Conservation (phyloP, 805 yeast genomes). For the Suhomyces sp. region DNA sequence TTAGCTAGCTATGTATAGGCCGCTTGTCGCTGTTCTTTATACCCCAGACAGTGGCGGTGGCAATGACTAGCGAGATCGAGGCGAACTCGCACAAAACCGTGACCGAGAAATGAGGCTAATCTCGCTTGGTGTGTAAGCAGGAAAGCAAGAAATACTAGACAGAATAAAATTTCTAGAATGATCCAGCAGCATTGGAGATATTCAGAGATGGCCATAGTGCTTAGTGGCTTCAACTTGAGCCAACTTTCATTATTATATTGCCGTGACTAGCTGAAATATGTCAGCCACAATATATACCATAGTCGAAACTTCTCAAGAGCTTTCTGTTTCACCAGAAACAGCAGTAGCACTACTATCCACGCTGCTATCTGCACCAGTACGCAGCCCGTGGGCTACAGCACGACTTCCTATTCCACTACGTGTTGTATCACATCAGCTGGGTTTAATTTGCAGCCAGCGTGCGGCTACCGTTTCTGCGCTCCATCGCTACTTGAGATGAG, state of each 20-base stretch:
- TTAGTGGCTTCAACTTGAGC: neutral
- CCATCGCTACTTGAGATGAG: neutral
- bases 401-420: too few species aligned
- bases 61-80: constrained; percentile 1
- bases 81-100: neutral
- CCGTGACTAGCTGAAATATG: neutral
- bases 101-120: neutral
- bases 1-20: neutral
- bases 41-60: constrained; percentile 14
- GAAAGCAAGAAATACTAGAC: neutral
- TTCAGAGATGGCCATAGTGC: too few species aligned
- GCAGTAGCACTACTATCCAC: too few species aligned
- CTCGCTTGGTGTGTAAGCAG: neutral
- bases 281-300: neutral
- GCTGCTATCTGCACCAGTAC: neutral
- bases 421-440: too few species aligned
- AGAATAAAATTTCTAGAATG: neutral
- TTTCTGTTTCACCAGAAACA: too few species aligned
- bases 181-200: neutral
- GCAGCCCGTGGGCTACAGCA: too few species aligned
- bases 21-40: neutral
- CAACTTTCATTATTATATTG: neutral
- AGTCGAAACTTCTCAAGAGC: too few species aligned
- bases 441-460: neutral
- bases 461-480: neutral